Percentiles rank a stretch among this genome's conserved stretches.
Evolutionary conservation across 140 eudicot genomes (phyloP).

Genomic region (Anethum foeniculum): DNA sequence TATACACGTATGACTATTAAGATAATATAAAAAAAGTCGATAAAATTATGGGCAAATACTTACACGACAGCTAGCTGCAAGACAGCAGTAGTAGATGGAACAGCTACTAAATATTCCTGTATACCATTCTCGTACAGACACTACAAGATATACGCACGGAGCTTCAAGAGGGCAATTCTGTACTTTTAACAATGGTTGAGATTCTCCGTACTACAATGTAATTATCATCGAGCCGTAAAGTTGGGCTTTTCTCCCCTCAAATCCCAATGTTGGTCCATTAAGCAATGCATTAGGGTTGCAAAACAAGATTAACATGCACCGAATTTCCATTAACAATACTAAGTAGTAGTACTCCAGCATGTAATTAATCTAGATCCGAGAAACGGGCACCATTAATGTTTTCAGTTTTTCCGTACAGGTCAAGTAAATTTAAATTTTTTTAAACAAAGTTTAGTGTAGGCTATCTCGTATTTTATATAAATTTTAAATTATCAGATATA

Average conservation of each 20-base stretch:
- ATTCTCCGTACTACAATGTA: neutral
- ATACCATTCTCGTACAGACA: neutral
- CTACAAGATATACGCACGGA: neutral
- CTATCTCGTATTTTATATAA: no score
- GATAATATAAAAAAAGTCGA: no score
- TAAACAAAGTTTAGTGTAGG: no score
- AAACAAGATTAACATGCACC: neutral
- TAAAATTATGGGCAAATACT: no score
- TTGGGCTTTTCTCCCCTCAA: slow-evolving; percentile 1
- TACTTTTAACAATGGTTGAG: neutral
- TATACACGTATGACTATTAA: no score
- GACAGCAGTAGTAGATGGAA: neutral
- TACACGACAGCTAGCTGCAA: neutral
- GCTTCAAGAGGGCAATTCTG: neutral
- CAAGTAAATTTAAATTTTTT: no score
- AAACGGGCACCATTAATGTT: neutral
- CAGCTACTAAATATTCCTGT: neutral
- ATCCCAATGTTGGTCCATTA: slow-evolving; percentile 1
- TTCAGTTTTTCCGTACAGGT: neutral
- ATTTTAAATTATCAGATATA: no score
- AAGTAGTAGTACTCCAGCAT: no score
- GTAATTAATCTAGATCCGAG: neutral
- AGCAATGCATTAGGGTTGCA: neutral
- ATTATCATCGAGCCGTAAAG: neutral
- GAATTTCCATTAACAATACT: neutral